Evolutionary conservation across 2,329 filamentous ascomycete genomes (phyloP), one percentile per base, ranked within the genome.

Genomic region (Sodiomyces alkalinus): DNA sequence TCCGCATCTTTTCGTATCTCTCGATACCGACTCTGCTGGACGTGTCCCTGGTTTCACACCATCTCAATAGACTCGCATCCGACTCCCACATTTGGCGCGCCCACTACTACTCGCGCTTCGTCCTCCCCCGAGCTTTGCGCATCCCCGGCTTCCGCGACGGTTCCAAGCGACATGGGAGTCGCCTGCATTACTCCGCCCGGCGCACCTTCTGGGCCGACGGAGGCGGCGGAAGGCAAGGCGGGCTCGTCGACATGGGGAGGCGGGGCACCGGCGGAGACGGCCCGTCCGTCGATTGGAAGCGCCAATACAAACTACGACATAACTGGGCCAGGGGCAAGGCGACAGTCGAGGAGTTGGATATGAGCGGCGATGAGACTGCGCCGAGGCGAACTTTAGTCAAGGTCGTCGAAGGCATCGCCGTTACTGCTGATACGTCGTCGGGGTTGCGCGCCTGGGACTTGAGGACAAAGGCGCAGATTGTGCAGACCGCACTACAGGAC

Each of bases 51-150:
- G 63, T 86, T n/a, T 94, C 83, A 2, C 71, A 58, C 30, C 81
- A 80, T 33, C 79, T 92, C 45, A 63, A 74, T 40, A 62, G 62
- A 21, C 64, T 96, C 12, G 68, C 81, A 6, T 64, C 68, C 30
- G 90, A 96, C 50, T 78, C 79, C 1, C 83, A 94, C 47, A 58
- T 96, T 32, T 98, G 90, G 90, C 90, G 87, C 49, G 67, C 68
- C 10, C 70, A 83, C 27, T 98, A 93, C 54, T 93, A 92, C 53
- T 65, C 73, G 16, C 75, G 79, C 36, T 96, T 92, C 52, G 81
- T 94, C 17, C 67, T 80, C 19, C 85, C 83, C 21, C 72, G 85
- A 44, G 80, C 79, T 19, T 66, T 79, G 39, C 72, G 79, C 33
- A 74, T 87, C 31, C 79, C 80, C 1, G 77, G 78, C 14, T 67